phyloP scores from a whole-genome alignment of 2,329 filamentous ascomycete species.

The Cladophialophora immunda region DNA sequence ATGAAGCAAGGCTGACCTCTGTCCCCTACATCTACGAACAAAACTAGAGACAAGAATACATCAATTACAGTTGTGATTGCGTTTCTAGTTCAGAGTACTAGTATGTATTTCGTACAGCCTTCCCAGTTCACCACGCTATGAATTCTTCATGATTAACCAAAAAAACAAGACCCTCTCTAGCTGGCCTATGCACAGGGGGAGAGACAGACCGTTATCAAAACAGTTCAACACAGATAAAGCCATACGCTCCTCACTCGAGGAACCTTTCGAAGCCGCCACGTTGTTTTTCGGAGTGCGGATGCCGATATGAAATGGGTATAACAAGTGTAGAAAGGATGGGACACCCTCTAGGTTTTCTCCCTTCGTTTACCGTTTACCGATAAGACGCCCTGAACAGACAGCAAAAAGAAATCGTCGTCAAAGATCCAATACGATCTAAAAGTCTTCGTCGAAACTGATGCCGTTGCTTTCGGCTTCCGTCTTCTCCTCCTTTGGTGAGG shows the following conservation, averaged over 20 bases:
- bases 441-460: conserved; percentile 96
- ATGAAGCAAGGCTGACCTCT: background rate
- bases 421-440: conserved; percentile 65
- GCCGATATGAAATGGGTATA: conserved; percentile 29
- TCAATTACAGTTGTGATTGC: background rate
- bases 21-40: background rate
- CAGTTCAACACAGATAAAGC: background rate
- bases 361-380: conserved; percentile 1
- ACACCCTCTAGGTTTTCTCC: conserved; percentile 11
- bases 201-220: conserved; percentile 20
- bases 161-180: conserved; percentile 9
- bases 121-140: conserved; percentile 9
- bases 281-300: conserved; percentile 9
- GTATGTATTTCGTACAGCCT: conserved; percentile 23
- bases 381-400: conserved; percentile 26
- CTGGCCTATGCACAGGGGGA: conserved; percentile 12
- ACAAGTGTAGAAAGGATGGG: conserved; percentile 23
- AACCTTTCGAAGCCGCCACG: conserved; percentile 18
- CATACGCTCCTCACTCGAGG: conserved; percentile 13
- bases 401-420: conserved; percentile 25
- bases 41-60: background rate
- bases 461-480: conserved; percentile 64
- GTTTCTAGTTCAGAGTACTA: conserved; percentile 2
- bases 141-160: conserved; percentile 8
- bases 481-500: conserved; percentile 58